Evolutionary conservation across 1,284 basidiomycete species (phyloP).

Genomic region (Puccinia triticina): DNA sequence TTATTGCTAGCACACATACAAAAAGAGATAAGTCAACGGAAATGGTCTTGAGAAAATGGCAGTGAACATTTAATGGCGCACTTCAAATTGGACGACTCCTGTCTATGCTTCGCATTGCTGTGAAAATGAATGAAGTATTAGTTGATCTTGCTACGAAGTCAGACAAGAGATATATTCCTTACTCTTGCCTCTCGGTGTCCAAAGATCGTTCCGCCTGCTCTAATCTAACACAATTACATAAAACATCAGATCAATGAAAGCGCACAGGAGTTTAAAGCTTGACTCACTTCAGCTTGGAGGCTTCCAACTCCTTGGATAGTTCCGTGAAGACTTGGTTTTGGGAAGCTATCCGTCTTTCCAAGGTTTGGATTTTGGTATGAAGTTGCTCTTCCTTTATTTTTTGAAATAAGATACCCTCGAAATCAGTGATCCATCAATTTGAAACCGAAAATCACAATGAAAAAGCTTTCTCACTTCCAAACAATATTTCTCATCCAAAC

Average conservation of each 20-base stretch:
- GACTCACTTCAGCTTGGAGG: not conserved
- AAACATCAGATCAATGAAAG: not conserved
- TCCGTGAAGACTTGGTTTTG: slow-evolving; percentile 1
- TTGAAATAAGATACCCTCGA: not conserved
- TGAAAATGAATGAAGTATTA: not conserved
- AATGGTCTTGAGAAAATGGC: not conserved
- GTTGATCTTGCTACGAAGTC: not conserved
- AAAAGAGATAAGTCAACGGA: not conserved
- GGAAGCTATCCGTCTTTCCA: not conserved
- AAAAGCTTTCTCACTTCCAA: slow-evolving; percentile 9
- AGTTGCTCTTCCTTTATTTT: slow-evolving; percentile 17
- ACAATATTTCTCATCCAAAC: slow-evolving; percentile 27
- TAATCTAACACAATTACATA: not conserved
- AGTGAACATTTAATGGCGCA: not conserved
- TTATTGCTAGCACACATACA: not conserved
- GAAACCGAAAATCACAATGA: not conserved
- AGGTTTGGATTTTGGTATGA: not conserved
- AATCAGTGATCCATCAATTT: not conserved
- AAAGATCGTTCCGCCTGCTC: not conserved
- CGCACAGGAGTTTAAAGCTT: not conserved
- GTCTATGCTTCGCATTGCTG: slow-evolving; percentile 9
- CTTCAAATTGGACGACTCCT: slow-evolving; percentile 6
- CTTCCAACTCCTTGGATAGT: slow-evolving; percentile 14
- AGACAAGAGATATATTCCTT: not conserved
- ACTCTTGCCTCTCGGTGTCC: not conserved